Percentiles rank a stretch among this genome's conserved stretches.
Conservation (phyloP, 2,329 filamentous ascomycete species). For the Monilinia laxa region DNA sequence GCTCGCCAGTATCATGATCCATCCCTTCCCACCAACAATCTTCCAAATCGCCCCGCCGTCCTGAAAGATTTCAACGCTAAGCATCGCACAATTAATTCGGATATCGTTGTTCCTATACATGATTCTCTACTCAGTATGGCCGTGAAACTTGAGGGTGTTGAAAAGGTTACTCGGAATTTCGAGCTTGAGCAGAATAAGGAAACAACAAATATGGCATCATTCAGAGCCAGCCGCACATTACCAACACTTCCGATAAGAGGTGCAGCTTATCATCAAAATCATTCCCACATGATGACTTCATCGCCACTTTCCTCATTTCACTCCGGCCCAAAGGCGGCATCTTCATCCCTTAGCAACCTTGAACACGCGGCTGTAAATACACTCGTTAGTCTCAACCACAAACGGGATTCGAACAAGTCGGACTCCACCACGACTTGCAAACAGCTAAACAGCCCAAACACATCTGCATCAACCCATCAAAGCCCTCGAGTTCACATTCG, state of each 20-base stretch:
- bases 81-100: neutral
- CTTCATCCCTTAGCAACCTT: neutral
- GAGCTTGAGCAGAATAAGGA: neutral
- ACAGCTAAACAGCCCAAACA: neutral
- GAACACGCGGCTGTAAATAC: neutral
- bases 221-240: neutral
- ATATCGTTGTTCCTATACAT: neutral
- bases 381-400: constrained; percentile 1
- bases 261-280: neutral
- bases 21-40: neutral
- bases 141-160: neutral
- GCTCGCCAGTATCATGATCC: neutral
- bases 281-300: neutral
- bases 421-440: too few relatives aligned
- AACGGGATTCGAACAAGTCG: neutral
- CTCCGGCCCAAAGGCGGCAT: neutral
- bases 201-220: neutral
- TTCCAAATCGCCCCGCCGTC: too few relatives aligned
- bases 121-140: neutral
- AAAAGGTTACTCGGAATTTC: neutral
- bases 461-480: neutral
- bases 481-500: neutral
- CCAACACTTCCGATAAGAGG: neutral
- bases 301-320: too few relatives aligned
- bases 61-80: neutral